Base-by-base conservation (phyloP, 2,329 filamentous ascomycete species). In the Xylaria sp. region DNA sequence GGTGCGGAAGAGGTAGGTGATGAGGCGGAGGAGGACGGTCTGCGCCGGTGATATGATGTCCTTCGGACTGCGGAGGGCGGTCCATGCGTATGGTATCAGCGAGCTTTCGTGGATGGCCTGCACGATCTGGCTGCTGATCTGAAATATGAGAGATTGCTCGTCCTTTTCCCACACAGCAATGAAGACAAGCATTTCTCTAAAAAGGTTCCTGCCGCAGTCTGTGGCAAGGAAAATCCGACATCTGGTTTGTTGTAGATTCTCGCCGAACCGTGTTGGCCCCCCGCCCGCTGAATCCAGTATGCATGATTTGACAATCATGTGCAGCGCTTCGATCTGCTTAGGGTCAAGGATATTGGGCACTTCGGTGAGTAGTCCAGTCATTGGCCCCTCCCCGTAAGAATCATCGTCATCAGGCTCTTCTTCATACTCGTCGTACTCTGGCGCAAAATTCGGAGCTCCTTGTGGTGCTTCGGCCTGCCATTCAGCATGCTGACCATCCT, bases 131-230 rank as follows among this genome's bases (percentile, higher is more conserved):
- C 92, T 89, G 72, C 95, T 97, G 71, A 97, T 91, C 71, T 96
- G 93, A 77, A 96, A 97, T 67, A 97, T 96, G 37, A 96, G 84
- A 57, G 95, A 92, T 56, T 93, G 88, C 70, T 97, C 92, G 39
- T 91, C 89, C 65, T 97, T 87, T 68, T 97, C 93, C 93, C 93
- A 97, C 7, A 96, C 92, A 4, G 93, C 93, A 59, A 97, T 96
- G 70, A 97, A 97, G 54, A 97, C 95, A 40, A 97, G 79, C 66
- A 97, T 84, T 71, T 97, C 93, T 51, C 93, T 83, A 1, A 97
- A 78, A 3, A 97, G 78, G 67, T 95, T 96, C 63, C 92, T 87
- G 2, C 93, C 93, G 58, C 91, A 95, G 67, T 96, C 92, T 56
- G 96, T 85, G 0, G 92, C 92, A 39, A 97, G 78, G 45, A 97